Evolutionary conservation across 306 rosid genomes (phyloP).

Genomic region (Astragalus glycyphyllos): DNA sequence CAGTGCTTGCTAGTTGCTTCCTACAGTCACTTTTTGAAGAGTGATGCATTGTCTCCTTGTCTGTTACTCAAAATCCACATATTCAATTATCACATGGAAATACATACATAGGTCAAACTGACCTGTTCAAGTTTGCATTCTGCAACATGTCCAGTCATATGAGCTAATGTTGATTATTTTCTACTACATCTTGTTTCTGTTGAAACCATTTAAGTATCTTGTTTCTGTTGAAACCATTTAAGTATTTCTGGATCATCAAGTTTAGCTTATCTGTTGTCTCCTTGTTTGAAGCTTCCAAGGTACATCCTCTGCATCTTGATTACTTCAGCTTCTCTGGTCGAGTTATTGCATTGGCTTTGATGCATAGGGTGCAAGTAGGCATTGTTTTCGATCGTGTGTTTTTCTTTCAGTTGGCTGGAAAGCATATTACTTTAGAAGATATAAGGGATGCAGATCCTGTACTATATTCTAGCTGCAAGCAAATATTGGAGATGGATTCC

Average conservation of each 20-base stretch:
- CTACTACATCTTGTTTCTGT: not conserved
- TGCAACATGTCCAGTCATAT: not conserved
- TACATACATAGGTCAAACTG: not conserved
- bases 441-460: constrained; percentile 80
- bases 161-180: constrained; percentile 24
- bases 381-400: constrained; percentile 85
- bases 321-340: constrained; percentile 90
- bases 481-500: constrained; percentile 85
- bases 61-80: constrained; percentile 31
- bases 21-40: constrained; percentile 6
- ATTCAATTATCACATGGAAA: constrained; percentile 2
- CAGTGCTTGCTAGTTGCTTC: not conserved
- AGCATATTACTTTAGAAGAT: constrained; percentile 70
- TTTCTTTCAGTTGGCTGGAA: constrained; percentile 89
- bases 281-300: constrained; percentile 78
- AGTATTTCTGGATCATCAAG: constrained; percentile 20
- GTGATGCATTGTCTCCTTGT: constrained; percentile 4
- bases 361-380: constrained; percentile 95
- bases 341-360: constrained; percentile 88
- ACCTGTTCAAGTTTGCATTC: constrained; percentile 3
- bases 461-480: constrained; percentile 77
- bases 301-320: constrained; percentile 85
- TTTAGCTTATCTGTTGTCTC: constrained; percentile 40
- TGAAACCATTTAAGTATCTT: constrained; percentile 35
- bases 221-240: constrained; percentile 25